Evolutionary conservation across 2,329 filamentous ascomycete genomes (phyloP).

Genomic region (Atkinsonella texensis): DNA sequence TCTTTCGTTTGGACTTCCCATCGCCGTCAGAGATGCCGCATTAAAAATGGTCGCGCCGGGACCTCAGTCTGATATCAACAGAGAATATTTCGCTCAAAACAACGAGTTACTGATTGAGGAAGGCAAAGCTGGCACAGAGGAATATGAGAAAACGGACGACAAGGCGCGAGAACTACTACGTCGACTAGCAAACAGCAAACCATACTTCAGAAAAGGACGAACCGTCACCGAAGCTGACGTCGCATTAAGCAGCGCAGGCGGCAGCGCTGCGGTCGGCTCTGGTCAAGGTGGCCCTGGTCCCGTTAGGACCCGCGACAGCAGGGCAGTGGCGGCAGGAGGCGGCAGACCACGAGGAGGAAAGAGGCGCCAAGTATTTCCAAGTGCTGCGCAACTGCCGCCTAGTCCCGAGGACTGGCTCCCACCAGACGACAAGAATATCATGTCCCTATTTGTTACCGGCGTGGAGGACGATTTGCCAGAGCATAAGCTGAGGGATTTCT

Average conservation of each 20-base stretch:
- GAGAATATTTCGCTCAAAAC: constrained; percentile 96
- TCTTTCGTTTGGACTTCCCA: constrained; percentile 86
- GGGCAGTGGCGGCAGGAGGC: constrained; percentile 37
- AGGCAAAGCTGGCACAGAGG: constrained; percentile 71
- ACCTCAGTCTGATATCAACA: constrained; percentile 82
- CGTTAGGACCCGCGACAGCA: constrained; percentile 61
- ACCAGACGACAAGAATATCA: constrained; percentile 73
- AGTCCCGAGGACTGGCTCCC: constrained; percentile 77
- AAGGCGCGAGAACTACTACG: constrained; percentile 83
- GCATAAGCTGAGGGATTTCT: constrained; percentile 81
- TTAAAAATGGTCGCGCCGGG: constrained; percentile 96
- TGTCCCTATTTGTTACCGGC: constrained; percentile 87
- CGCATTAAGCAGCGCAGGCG: constrained; percentile 26
- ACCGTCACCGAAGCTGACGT: constrained; percentile 48
- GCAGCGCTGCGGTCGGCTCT: constrained; percentile 39
- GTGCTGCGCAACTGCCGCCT: constrained; percentile 62
- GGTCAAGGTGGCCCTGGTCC: constrained; percentile 57
- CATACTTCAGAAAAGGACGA: constrained; percentile 84
- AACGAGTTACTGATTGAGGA: constrained; percentile 94
- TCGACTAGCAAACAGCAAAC: constrained; percentile 79
- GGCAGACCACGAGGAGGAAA: constrained; percentile 32
- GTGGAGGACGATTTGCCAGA: constrained; percentile 94
- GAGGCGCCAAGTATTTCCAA: constrained; percentile 50
- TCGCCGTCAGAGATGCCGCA: constrained; percentile 88
- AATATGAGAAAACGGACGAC: constrained; percentile 94